Percentiles rank a stretch among this genome's conserved stretches.
Evolutionary conservation across 108 stramenopile species (phyloP).

Genomic region (Aurantiochytrium sp.): DNA sequence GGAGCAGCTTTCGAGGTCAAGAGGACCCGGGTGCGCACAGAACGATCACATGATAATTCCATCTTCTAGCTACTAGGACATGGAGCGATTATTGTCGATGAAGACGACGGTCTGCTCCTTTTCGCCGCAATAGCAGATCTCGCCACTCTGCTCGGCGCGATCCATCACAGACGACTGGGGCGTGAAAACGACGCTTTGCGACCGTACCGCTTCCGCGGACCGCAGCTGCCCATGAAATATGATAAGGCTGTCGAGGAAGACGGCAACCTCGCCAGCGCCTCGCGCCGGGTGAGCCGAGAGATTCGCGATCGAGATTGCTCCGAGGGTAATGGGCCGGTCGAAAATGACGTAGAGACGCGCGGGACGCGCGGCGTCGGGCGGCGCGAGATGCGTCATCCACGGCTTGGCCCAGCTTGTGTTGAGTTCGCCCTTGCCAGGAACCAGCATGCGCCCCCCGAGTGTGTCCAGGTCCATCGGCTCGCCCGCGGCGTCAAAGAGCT

Average conservation of each 20-base stretch:
- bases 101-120: slow-evolving; percentile 7
- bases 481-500: background rate
- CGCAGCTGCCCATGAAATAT: background rate
- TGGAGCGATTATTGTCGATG: background rate
- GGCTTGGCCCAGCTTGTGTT: background rate
- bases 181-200: background rate
- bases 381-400: background rate
- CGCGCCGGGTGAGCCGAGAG: background rate
- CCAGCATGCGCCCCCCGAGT: background rate
- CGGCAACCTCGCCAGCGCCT: background rate
- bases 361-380: background rate
- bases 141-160: background rate
- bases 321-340: background rate
- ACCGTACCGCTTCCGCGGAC: background rate
- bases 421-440: background rate
- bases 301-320: background rate
- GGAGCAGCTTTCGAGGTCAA: too few relatives aligned
- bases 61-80: too few relatives aligned
- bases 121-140: background rate
- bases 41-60: too few relatives aligned
- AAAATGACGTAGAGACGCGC: background rate
- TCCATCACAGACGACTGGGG: background rate
- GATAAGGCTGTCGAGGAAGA: background rate
- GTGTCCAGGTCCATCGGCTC: background rate
- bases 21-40: too few relatives aligned